Conservation (phyloP, 768 basidiomycete species). For the Amanita polypyramis region DNA sequence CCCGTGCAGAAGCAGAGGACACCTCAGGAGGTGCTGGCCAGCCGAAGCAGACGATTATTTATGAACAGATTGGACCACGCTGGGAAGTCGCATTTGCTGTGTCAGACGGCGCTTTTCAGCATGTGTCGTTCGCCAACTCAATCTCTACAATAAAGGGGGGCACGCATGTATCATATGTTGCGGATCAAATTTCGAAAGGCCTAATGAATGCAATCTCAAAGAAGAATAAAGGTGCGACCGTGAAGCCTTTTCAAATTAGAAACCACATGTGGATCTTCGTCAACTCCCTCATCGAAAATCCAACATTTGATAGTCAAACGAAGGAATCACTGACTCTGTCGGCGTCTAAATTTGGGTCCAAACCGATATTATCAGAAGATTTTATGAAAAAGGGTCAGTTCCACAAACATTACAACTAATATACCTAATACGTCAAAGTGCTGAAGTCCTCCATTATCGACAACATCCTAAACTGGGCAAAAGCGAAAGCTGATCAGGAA, state of each 20-base stretch:
- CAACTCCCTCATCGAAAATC: constrained; percentile 93
- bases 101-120: constrained; percentile 86
- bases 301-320: constrained; percentile 98
- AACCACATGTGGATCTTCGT: constrained; percentile 99
- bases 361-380: constrained; percentile 75
- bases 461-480: constrained; percentile 90
- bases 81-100: constrained; percentile 97
- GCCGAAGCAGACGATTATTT: constrained; percentile 67
- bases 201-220: constrained; percentile 77
- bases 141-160: constrained; percentile 97
- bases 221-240: constrained; percentile 95
- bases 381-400: constrained; percentile 89
- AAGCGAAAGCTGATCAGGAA: constrained; percentile 92
- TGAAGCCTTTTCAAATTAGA: constrained; percentile 90
- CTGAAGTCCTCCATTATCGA: constrained; percentile 85
- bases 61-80: constrained; percentile 68
- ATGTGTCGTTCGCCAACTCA: constrained; percentile 96
- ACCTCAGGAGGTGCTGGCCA: constrained; percentile 72
- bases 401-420: background rate
- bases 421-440: constrained; percentile 34
- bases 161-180: constrained; percentile 76
- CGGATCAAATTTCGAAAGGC: constrained; percentile 84
- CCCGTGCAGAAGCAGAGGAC: constrained; percentile 56
- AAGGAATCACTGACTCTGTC: constrained; percentile 91
- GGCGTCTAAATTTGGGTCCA: constrained; percentile 83